A percentile compares a stretch with the other conserved stretches of the same genome.
These are phyloP conservation scores for Nakazawaea sp. DNA, from an alignment of 805 yeast genomes.

Conservation along the genomic window DNA sequence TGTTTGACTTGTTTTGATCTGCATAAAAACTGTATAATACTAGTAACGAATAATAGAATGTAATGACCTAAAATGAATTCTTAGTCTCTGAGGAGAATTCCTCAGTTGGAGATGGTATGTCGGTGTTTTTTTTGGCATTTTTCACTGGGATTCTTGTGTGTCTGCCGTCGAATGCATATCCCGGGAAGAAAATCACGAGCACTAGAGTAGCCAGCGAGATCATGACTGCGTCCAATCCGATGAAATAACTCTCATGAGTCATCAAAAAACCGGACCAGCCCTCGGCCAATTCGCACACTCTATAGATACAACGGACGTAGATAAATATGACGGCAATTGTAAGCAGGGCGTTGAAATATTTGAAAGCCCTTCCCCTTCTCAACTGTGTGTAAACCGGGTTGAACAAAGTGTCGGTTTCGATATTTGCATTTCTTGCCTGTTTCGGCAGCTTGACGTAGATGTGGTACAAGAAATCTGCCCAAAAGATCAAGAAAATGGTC, in stretches of 20 bases:
- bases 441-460: constrained; percentile 19
- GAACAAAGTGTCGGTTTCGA: constrained; percentile 20
- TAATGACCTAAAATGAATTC: too few relatives aligned
- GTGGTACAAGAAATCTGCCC: constrained; percentile 37
- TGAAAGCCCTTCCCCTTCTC: constrained; percentile 29
- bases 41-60: too few relatives aligned
- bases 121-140: neutral
- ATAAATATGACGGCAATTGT: constrained; percentile 45
- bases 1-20: constrained; percentile 25
- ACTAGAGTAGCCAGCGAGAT: constrained; percentile 40
- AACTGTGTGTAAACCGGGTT: constrained; percentile 27
- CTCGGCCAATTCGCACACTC: constrained; percentile 64
- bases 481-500: constrained; percentile 47
- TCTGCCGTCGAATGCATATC: constrained; percentile 36
- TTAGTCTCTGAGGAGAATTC: too few relatives aligned
- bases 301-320: constrained; percentile 62
- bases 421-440: constrained; percentile 9
- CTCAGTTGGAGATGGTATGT: too few relatives aligned
- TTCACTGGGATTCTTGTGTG: constrained; percentile 14
- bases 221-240: constrained; percentile 59
- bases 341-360: constrained; percentile 36
- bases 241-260: constrained; percentile 49
- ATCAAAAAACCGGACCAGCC: constrained; percentile 71
- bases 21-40: too few relatives aligned
- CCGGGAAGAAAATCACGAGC: constrained; percentile 58